These are phyloP conservation scores for Fusarium avenaceum DNA, from an alignment of 2,329 filamentous ascomycete genomes.

Conservation along the genomic window DNA sequence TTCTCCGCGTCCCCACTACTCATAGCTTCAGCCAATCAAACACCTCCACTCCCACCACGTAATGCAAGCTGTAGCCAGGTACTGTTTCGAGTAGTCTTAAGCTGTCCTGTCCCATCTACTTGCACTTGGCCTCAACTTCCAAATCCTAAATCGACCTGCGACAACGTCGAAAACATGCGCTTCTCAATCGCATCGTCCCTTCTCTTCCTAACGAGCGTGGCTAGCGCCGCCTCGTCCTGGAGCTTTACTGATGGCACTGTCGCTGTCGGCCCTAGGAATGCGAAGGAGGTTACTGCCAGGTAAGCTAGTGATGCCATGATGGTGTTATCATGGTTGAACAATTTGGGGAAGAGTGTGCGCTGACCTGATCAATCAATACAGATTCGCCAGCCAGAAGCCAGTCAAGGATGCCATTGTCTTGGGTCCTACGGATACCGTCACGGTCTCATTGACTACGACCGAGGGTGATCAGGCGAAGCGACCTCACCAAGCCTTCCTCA, in stretches of 20 bases:
- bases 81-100: constrained; percentile 47
- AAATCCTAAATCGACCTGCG: constrained; percentile 36
- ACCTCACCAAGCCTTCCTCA: constrained; percentile 93
- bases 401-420: constrained; percentile 75
- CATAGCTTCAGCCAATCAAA: constrained; percentile 47
- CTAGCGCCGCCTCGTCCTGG: constrained; percentile 73
- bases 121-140: constrained; percentile 47
- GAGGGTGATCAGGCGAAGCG: constrained; percentile 83
- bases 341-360: constrained; percentile 27
- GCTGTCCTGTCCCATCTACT: constrained; percentile 46
- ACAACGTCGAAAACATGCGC: constrained; percentile 53
- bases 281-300: constrained; percentile 74
- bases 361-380: constrained; percentile 53
- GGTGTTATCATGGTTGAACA: constrained; percentile 9
- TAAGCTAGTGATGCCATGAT: constrained; percentile 58
- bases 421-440: constrained; percentile 78
- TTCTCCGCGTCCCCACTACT: constrained; percentile 15
- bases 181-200: constrained; percentile 56
- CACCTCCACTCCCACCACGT: constrained; percentile 49
- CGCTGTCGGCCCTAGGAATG: constrained; percentile 75
- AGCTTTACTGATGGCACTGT: constrained; percentile 80
- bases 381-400: constrained; percentile 70
- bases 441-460: constrained; percentile 83
- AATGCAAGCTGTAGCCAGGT: constrained; percentile 37
- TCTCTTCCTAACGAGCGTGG: constrained; percentile 64